phyloP scores from a whole-genome alignment of 495 filamentous ascomycete genomes.

The Venustampulla echinocandica region DNA sequence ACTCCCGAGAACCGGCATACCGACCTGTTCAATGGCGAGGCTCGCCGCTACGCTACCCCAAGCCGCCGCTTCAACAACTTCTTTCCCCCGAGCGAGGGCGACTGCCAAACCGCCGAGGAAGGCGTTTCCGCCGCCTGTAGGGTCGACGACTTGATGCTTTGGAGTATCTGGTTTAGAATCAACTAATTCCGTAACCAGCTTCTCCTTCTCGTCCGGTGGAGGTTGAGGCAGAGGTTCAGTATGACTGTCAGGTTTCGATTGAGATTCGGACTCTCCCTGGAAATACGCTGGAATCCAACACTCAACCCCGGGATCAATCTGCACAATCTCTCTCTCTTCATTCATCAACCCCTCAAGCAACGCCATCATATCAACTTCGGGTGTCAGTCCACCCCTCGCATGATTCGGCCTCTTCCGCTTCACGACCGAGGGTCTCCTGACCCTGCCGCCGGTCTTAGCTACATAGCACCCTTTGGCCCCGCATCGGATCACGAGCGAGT shows the following conservation, averaged over 20 bases:
- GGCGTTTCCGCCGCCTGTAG: slow-evolving; percentile 91
- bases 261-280: slow-evolving; percentile 22
- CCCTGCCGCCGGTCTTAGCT: slow-evolving; percentile 42
- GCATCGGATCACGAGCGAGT: slow-evolving; percentile 43
- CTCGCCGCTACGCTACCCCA: slow-evolving; percentile 83
- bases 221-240: background rate
- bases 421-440: slow-evolving; percentile 21
- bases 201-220: slow-evolving; percentile 1
- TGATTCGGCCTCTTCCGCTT: slow-evolving; percentile 31
- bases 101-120: slow-evolving; percentile 82
- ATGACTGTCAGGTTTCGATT: background rate
- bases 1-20: slow-evolving; percentile 55
- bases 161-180: background rate
- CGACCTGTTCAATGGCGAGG: slow-evolving; percentile 91
- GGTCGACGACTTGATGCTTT: slow-evolving; percentile 60
- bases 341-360: slow-evolving; percentile 42
- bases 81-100: slow-evolving; percentile 55
- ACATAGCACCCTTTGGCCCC: slow-evolving; percentile 44
- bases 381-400: slow-evolving; percentile 33
- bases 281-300: slow-evolving; percentile 51
- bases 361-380: slow-evolving; percentile 45
- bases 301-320: slow-evolving; percentile 44
- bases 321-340: slow-evolving; percentile 47
- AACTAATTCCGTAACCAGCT: slow-evolving; percentile 10
- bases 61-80: slow-evolving; percentile 59